Conservation (phyloP, 441 rosid genomes). For the Populus trichocarpa region DNA sequence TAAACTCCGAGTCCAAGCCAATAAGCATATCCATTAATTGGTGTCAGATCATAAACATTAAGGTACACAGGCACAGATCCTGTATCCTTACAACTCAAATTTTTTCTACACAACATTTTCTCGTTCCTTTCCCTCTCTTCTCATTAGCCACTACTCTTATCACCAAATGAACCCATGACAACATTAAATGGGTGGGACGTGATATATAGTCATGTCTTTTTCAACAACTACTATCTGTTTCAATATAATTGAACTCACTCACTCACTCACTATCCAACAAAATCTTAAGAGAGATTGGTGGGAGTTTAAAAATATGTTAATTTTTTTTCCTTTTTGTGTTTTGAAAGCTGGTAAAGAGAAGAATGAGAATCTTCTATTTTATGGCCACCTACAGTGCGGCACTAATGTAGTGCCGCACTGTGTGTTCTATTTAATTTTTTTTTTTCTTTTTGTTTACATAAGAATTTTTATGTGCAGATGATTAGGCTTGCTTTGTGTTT, state of each 20-base stretch:
- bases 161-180: not conserved
- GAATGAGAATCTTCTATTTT: slow-evolving; percentile 41
- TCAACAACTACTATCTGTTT: not conserved
- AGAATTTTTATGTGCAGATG: not conserved
- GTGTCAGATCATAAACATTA: slow-evolving; percentile 93
- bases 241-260: not conserved
- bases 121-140: not conserved
- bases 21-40: slow-evolving; percentile 87
- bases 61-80: slow-evolving; percentile 89
- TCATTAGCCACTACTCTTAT: not conserved
- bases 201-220: not conserved
- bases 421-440: slow-evolving; percentile 1
- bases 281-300: not conserved
- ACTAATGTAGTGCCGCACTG: slow-evolving; percentile 28
- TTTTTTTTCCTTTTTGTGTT: not conserved
- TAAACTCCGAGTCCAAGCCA: slow-evolving; percentile 97
- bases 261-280: not conserved
- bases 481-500: not conserved
- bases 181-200: not conserved
- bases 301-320: not conserved
- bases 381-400: slow-evolving; percentile 31
- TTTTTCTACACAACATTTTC: slow-evolving; percentile 64
- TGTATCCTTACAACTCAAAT: slow-evolving; percentile 38
- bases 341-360: slow-evolving; percentile 22
- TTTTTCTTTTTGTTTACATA: not conserved